Evolutionary conservation across 768 basidiomycete species (phyloP), one percentile per base, ranked within the genome.

Genomic region (Pleurotus sapidus): DNA sequence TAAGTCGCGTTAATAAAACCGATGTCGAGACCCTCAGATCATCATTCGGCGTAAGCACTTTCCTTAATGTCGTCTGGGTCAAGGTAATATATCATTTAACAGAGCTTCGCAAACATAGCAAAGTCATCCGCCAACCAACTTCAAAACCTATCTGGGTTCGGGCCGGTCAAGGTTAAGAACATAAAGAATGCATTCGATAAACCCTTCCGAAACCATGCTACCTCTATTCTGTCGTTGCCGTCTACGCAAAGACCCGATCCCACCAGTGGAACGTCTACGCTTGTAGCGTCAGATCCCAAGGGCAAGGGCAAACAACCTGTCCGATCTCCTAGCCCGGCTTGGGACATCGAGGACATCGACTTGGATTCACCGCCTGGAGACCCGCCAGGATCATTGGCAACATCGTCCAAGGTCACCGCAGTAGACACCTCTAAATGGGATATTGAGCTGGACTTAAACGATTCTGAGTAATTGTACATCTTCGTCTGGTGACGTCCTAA

Each of bases 1-100:
- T 98, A 64, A 89, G 84, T 67, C 93, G 91, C 63, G 93, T 99
- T 60, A 98, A 98, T 73, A 97, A 96, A 77, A 98, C 96, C 3
- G 97, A 99, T 64, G 93, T 95, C 1, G 87, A 93, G 72, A 98
- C 96, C 3, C 76, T 99, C 42, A 84, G 91, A 18, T 88, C 88
- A 2, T 89, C 93, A n/a, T 88, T 95, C 63, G 95, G 95, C 37
- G 96, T 98, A 74, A 57, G 88, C 78, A 27, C 23, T 18, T 9
- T 18, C 5, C 48, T 47, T 5, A 24, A 15, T 34, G 27, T 18
- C 30, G 23, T 23, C 25, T 43, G 24, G 24, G 15, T 43, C 3
- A 40, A 3, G 42, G 7, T 45, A 46, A 37, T 40, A 30, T 27
- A 45, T 57, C 39, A 4, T 27, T 12, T 18, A 18, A 9, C 64